Conservation (phyloP, 768 basidiomycete species). For the Cyclocybe aegerita region DNA sequence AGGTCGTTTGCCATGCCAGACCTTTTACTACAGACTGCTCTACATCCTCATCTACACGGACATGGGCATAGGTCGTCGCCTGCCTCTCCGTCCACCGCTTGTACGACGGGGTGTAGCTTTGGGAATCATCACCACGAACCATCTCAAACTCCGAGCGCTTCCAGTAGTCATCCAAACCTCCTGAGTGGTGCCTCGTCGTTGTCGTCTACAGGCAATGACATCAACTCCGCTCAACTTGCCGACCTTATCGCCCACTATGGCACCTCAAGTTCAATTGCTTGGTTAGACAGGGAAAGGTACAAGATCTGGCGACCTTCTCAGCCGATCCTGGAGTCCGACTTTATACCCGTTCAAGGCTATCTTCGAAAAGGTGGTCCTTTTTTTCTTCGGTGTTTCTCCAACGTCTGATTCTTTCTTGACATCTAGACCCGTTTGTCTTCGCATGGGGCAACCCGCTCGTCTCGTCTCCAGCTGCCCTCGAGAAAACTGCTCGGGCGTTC, state of each 20-base stretch:
- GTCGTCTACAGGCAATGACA: too few species aligned
- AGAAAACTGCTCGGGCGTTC: conserved; percentile 2
- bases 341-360: not conserved
- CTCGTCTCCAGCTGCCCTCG: conserved; percentile 2
- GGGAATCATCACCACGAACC: too few species aligned
- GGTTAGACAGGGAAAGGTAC: conserved; percentile 4
- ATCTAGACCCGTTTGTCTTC: conserved; percentile 5
- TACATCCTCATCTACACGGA: too few species aligned
- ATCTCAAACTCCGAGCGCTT: too few species aligned
- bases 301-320: conserved; percentile 6
- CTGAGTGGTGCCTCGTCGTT: too few species aligned
- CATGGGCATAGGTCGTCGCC: too few species aligned
- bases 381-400: not conserved
- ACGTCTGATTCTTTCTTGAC: too few species aligned
- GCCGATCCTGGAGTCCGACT: conserved; percentile 1
- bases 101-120: too few species aligned
- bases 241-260: conserved; percentile 1
- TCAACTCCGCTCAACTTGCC: not conserved
- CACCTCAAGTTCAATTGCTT: not conserved
- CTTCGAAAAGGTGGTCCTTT: not conserved
- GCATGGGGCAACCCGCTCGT: conserved; percentile 12
- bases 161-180: too few species aligned
- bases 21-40: too few species aligned
- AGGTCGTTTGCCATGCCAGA: too few species aligned
- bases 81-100: too few species aligned